Conservation (phyloP, 1,284 basidiomycete species). For the Moesziomyces globuligerus region DNA sequence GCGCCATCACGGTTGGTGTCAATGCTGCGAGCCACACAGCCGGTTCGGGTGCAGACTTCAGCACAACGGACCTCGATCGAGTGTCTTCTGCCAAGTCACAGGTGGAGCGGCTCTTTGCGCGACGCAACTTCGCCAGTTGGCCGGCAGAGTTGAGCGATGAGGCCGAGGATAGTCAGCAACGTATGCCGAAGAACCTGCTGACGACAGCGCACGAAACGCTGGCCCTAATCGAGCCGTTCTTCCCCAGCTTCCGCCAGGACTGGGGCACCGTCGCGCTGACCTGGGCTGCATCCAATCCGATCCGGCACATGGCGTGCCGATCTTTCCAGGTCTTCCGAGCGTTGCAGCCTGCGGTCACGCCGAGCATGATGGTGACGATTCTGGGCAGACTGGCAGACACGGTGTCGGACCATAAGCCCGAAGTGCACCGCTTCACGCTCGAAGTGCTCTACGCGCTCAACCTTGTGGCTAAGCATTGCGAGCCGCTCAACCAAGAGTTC, state of each 20-base stretch:
- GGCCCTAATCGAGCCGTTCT: constrained; percentile 29
- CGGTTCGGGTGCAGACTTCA: constrained; percentile 7
- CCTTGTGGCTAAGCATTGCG: constrained; percentile 74
- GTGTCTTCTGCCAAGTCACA: constrained; percentile 28
- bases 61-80: constrained; percentile 21
- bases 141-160: constrained; percentile 22
- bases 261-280: constrained; percentile 84
- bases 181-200: constrained; percentile 37
- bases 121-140: constrained; percentile 35
- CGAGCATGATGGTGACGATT: constrained; percentile 80
- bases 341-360: constrained; percentile 78
- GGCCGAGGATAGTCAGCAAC: constrained; percentile 27
- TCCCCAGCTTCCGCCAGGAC: constrained; percentile 72
- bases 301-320: constrained; percentile 84
- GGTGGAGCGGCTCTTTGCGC: constrained; percentile 32
- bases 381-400: constrained; percentile 86
- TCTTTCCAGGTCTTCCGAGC: constrained; percentile 91
- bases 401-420: constrained; percentile 76
- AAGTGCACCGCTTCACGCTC: constrained; percentile 82
- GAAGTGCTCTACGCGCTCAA: constrained; percentile 85
- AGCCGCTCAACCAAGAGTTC: constrained; percentile 73
- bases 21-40: constrained; percentile 7
- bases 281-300: constrained; percentile 88
- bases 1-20: constrained; percentile 35
- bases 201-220: constrained; percentile 30